phyloP scores from a whole-genome alignment of 371 early-diverging fungal species.

The Apophysomyces trapeziformis region DNA sequence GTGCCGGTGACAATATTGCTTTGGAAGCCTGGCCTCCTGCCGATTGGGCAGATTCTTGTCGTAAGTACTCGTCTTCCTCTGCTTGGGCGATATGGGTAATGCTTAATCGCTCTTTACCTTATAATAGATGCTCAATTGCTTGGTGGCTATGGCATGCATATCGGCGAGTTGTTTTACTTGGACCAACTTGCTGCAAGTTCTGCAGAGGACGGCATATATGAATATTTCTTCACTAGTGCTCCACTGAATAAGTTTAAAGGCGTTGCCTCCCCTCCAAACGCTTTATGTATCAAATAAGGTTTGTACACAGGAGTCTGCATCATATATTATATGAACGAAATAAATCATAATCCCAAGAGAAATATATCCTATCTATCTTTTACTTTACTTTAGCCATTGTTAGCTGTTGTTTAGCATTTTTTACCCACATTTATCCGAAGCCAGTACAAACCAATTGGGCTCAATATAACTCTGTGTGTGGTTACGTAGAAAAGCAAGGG shows the following conservation, averaged over 20 bases:
- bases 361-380: too few relatives aligned
- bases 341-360: too few relatives aligned
- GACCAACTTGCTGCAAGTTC: conserved; percentile 18
- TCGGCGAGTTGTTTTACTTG: conserved; percentile 24
- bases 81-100: not conserved
- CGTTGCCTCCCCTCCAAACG: conserved; percentile 26
- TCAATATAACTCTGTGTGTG: too few relatives aligned
- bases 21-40: conserved; percentile 22
- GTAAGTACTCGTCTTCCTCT: conserved; percentile 9
- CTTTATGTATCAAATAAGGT: conserved; percentile 22
- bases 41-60: conserved; percentile 26
- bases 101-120: not conserved
- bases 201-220: conserved; percentile 15
- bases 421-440: too few relatives aligned
- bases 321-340: too few relatives aligned
- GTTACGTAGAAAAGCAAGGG: too few relatives aligned
- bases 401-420: too few relatives aligned
- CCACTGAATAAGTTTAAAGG: conserved; percentile 23
- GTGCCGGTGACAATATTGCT: conserved; percentile 16
- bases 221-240: conserved; percentile 24
- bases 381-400: too few relatives aligned
- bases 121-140: conserved; percentile 19
- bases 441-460: too few relatives aligned
- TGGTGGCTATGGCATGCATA: conserved; percentile 23
- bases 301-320: not conserved